Percentiles rank a stretch among this genome's conserved stretches.
Evolutionary conservation across 2,329 filamentous ascomycete species (phyloP).

Genomic region (Sarocladium strictum): DNA sequence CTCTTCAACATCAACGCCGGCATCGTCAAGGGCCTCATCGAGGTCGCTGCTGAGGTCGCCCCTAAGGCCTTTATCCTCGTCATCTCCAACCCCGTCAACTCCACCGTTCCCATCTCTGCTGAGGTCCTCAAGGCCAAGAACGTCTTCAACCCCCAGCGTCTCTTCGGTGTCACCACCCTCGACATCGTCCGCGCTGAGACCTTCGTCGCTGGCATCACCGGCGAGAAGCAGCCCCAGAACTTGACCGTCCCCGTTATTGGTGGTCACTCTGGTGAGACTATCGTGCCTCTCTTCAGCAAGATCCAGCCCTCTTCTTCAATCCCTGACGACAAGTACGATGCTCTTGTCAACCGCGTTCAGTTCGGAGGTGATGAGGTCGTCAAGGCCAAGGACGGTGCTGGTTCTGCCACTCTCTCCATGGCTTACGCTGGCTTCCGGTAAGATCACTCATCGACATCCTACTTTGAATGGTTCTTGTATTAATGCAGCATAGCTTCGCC

Average conservation of each 20-base stretch:
- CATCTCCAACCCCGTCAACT: constrained; percentile 99
- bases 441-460: constrained; percentile 18
- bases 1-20: constrained; percentile 99
- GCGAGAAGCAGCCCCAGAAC: constrained; percentile 76
- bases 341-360: constrained; percentile 88
- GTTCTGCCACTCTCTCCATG: constrained; percentile 90
- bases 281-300: constrained; percentile 95
- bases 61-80: constrained; percentile 93
- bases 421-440: constrained; percentile 91
- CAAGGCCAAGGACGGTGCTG: constrained; percentile 87
- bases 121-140: constrained; percentile 92
- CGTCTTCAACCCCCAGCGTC: constrained; percentile 90
- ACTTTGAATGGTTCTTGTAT: constrained; percentile 6
- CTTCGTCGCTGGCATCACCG: constrained; percentile 81
- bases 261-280: constrained; percentile 96
- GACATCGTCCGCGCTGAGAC: constrained; percentile 98
- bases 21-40: constrained; percentile 90
- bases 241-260: constrained; percentile 88
- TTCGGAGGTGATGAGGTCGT: constrained; percentile 98
- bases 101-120: constrained; percentile 93
- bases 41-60: constrained; percentile 78
- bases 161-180: constrained; percentile 97
- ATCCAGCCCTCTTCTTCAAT: constrained; percentile 73
- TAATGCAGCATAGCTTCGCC: constrained; percentile 61
- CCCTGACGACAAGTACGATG: constrained; percentile 83